Conservation (phyloP, 2,329 filamentous ascomycete genomes). For the Hansfordia pulvinata region DNA sequence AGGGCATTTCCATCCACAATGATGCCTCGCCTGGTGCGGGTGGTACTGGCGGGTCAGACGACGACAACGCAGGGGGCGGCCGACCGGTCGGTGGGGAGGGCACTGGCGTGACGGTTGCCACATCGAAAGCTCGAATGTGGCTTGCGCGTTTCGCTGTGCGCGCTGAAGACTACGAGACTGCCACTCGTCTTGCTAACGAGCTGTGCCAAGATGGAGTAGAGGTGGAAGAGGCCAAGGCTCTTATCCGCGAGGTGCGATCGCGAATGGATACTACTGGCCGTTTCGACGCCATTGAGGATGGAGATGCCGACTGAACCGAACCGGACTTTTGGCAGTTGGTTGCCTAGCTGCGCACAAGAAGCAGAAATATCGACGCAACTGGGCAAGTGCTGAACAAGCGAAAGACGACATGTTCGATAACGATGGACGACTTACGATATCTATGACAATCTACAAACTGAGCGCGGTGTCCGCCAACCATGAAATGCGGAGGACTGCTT, state of each 20-base stretch:
- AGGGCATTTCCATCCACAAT: constrained; percentile 35
- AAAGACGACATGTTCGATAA: too few species aligned
- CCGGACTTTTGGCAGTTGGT: too few species aligned
- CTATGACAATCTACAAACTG: too few species aligned
- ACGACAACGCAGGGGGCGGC: constrained; percentile 21
- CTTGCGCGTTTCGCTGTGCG: constrained; percentile 72
- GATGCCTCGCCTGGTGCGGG: constrained; percentile 36
- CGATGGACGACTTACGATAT: too few species aligned
- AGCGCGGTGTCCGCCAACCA: too few species aligned
- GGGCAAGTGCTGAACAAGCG: too few species aligned
- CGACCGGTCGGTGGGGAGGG: constrained; percentile 25
- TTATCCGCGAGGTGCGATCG: constrained; percentile 75
- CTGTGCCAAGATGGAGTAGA: constrained; percentile 92
- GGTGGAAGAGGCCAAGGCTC: constrained; percentile 89
- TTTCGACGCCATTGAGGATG: too few species aligned
- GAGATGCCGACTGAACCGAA: too few species aligned
- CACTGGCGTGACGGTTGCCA: constrained; percentile 80
- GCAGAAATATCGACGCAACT: too few species aligned
- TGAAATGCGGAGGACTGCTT: too few species aligned
- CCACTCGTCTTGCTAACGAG: constrained; percentile 74
- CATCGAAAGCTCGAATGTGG: constrained; percentile 88
- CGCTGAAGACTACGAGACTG: constrained; percentile 59
- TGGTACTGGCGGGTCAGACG: constrained; percentile 23
- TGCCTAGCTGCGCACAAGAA: too few species aligned
- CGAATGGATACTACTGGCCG: constrained; percentile 43